Percentiles rank a stretch among this genome's conserved stretches.
Evolutionary conservation across 202 grass and related monocot species (phyloP).

Genomic region (Panicum hallii): DNA sequence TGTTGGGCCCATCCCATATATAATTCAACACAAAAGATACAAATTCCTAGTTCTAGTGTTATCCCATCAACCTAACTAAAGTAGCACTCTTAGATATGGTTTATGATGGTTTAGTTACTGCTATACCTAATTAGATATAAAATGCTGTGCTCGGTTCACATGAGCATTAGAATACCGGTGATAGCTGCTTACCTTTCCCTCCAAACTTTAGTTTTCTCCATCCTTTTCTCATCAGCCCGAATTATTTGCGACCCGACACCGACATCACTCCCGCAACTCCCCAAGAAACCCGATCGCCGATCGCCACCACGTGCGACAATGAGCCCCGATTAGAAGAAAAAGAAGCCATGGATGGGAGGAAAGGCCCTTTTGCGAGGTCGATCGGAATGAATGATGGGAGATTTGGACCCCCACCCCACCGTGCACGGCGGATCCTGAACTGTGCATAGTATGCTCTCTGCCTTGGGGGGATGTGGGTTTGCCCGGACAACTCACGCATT

Average conservation of each 20-base stretch:
- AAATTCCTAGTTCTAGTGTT: background rate
- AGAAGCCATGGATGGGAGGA: slow-evolving; percentile 31
- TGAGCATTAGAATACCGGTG: background rate
- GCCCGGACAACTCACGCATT: slow-evolving; percentile 54
- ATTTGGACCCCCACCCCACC: background rate
- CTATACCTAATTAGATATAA: background rate
- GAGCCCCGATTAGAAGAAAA: slow-evolving; percentile 1
- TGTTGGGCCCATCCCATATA: background rate
- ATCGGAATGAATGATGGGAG: slow-evolving; percentile 31
- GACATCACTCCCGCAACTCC: slow-evolving; percentile 19
- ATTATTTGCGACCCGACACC: slow-evolving; percentile 48
- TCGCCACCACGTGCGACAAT: slow-evolving; percentile 42
- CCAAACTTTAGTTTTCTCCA: background rate
- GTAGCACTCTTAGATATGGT: background rate
- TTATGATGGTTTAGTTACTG: background rate
- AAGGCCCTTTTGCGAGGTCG: slow-evolving; percentile 27
- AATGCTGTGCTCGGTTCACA: background rate
- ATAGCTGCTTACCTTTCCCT: slow-evolving; percentile 11
- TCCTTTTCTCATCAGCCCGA: slow-evolving; percentile 1
- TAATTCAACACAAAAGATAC: background rate
- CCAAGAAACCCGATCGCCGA: slow-evolving; percentile 42
- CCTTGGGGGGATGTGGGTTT: slow-evolving; percentile 45
- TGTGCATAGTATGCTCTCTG: slow-evolving; percentile 47
- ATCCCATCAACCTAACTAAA: slow-evolving; percentile 1
- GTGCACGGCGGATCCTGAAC: slow-evolving; percentile 31